These are phyloP conservation scores for Grosmannia huntii DNA, from an alignment of 2,329 filamentous ascomycete species.

Conservation along the genomic window DNA sequence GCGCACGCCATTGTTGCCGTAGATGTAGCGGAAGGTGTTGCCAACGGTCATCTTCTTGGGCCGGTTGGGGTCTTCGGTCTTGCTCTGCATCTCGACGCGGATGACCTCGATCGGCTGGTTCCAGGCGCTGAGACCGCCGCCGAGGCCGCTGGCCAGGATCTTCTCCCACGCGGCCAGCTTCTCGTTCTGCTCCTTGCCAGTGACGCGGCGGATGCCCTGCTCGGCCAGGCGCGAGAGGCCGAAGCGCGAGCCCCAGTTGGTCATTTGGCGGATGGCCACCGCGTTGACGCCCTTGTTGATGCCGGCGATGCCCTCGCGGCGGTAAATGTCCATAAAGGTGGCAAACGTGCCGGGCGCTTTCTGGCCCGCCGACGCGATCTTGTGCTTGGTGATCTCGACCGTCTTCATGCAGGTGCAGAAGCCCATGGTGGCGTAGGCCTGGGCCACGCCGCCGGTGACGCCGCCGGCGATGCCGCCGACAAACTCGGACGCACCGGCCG, in stretches of 20 bases:
- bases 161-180: slow-evolving; percentile 76
- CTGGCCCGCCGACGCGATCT: slow-evolving; percentile 70
- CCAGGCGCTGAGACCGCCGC: slow-evolving; percentile 93
- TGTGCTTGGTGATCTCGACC: slow-evolving; percentile 98
- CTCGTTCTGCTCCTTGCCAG: slow-evolving; percentile 66
- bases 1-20: slow-evolving; percentile 72
- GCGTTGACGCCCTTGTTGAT: slow-evolving; percentile 99
- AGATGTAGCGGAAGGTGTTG: slow-evolving; percentile 79
- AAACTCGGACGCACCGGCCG: slow-evolving; percentile 75
- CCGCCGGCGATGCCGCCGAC: slow-evolving; percentile 79
- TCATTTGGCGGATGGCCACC: slow-evolving; percentile 96
- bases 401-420: slow-evolving; percentile 99
- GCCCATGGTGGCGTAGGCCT: slow-evolving; percentile 98
- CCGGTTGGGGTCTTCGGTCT: slow-evolving; percentile 92
- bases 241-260: slow-evolving; percentile 97
- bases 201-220: slow-evolving; percentile 66
- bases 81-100: slow-evolving; percentile 99
- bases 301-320: slow-evolving; percentile 79
- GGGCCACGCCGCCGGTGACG: slow-evolving; percentile 86
- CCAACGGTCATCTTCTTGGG: slow-evolving; percentile 98
- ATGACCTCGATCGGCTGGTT: slow-evolving; percentile 99
- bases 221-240: slow-evolving; percentile 87
- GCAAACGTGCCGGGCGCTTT: slow-evolving; percentile 83
- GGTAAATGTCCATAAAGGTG: slow-evolving; percentile 96
- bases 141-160: slow-evolving; percentile 71